Evolutionary conservation across 306 rosid genomes (phyloP), one percentile per base, ranked within the genome.

Genomic region (Malus sylvestris): DNA sequence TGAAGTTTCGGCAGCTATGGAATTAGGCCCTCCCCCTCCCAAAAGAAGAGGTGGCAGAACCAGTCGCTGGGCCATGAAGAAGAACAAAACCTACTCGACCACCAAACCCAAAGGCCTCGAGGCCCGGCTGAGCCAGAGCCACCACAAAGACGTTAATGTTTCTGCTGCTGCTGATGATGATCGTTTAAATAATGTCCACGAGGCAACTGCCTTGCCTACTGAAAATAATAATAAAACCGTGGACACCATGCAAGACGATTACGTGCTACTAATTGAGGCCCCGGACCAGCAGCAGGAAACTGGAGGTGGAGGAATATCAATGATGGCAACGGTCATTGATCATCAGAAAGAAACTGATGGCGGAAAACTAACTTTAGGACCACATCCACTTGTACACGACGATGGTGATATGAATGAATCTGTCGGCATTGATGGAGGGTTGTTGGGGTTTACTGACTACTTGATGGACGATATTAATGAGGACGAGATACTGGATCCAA

Each of bases 41-140:
- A 87, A 76, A 58, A 62, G 85, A 8, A 87, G 79, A 74, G 80
- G 88, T 2, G 92, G 90, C 15, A 78, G 89, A 72, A 85, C 86
- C 22, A 90, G 90, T 30, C 81, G 87, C 0, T 76, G 81, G 85
- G 87, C 87, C 23, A 85, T 82, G 89, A 82, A 87, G 84, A 82
- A 76, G 60, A 79, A 79, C 78, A 86, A 82, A 40, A 20, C 2
- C 63, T 72, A 45, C 38, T 52, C 30, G 3, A 44, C 9, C 33
- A 19, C 67, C 1, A 20, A n/a, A 4, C 4, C 8, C 23, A 15
- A 6, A 4, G 70, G 49, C 3, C 68, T 81, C 73, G 60, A 78
- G 75, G 51, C 65, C 30, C 67, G 8, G 12, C 25, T 20, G 30
- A 22, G 35, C 18, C 33, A 16, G 38, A 27, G 23, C 14, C 40